A percentile compares a stretch with the other conserved stretches of the same genome.
phyloP scores from a whole-genome alignment of 495 filamentous ascomycete genomes.

The Trichoderma orchidacearum region DNA sequence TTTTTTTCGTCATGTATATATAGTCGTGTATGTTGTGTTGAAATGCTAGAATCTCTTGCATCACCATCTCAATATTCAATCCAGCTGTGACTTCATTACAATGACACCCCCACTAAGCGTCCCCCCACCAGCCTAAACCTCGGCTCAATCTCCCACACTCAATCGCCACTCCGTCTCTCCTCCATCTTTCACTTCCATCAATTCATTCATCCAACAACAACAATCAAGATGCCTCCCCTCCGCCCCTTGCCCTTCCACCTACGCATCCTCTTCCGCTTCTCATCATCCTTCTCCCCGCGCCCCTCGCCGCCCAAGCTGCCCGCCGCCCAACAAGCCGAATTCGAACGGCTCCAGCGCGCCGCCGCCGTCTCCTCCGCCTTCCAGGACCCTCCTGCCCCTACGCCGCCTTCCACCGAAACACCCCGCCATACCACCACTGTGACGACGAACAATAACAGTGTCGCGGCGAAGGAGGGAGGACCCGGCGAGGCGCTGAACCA shows the following conservation, averaged over 20 bases:
- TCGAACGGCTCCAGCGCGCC: constrained; percentile 65
- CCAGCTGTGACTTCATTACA: no score
- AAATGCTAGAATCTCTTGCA: no score
- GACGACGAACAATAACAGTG: neutral
- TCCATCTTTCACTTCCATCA: neutral
- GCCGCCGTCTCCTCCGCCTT: constrained; percentile 20
- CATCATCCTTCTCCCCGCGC: constrained; percentile 22
- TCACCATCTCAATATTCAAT: no score
- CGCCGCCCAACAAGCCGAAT: constrained; percentile 80
- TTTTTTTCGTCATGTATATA: no score
- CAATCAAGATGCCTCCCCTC: neutral
- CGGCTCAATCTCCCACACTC: neutral
- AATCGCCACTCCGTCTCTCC: no score
- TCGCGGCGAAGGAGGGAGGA: neutral
- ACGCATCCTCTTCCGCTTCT: neutral
- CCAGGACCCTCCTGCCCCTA: constrained; percentile 2
- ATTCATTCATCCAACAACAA: neutral
- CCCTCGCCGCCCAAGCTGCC: constrained; percentile 78
- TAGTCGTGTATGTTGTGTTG: no score
- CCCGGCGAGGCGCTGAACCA: constrained; percentile 3
- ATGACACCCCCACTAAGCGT: neutral
- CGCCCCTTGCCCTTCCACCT: neutral
- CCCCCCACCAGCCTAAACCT: neutral
- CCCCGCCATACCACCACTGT: neutral
- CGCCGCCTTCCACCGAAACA: constrained; percentile 12